A percentile compares a stretch with the other conserved stretches of the same genome.
Conservation (phyloP, 805 yeast genomes). For the Candida krabiensis region DNA sequence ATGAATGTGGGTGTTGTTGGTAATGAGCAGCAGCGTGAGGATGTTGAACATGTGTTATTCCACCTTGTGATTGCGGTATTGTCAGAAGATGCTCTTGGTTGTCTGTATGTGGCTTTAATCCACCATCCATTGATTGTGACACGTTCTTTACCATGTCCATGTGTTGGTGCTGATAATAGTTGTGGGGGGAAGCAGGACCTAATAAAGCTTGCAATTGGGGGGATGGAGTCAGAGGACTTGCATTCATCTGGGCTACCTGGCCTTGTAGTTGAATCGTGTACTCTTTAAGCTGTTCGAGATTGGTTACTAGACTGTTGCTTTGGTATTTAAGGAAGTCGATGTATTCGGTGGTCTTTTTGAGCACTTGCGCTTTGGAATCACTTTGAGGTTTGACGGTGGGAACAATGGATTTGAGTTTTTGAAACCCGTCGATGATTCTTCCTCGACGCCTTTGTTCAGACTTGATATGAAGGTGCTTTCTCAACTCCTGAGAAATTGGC, state of each 20-base stretch:
- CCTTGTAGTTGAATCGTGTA: constrained; percentile 20
- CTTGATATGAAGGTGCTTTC: constrained; percentile 41
- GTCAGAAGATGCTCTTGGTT: background rate
- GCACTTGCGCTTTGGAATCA: constrained; percentile 46
- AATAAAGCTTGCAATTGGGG: constrained; percentile 10
- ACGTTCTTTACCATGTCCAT: no score
- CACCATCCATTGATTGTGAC: no score
- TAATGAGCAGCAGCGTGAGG: background rate
- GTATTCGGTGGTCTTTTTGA: constrained; percentile 43
- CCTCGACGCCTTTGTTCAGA: constrained; percentile 48
- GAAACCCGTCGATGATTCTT: constrained; percentile 46
- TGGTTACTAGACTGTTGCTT: constrained; percentile 19
- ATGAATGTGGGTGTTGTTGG: constrained; percentile 12
- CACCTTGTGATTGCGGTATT: background rate
- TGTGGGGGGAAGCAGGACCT: no score
- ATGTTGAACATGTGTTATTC: background rate
- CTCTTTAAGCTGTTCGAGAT: constrained; percentile 22
- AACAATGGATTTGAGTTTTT: constrained; percentile 37
- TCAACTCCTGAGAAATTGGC: constrained; percentile 18
- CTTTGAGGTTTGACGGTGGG: constrained; percentile 41
- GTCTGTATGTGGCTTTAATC: background rate
- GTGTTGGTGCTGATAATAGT: no score
- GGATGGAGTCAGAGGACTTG: constrained; percentile 12
- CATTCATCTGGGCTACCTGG: constrained; percentile 14
- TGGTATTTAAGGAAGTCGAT: constrained; percentile 38